Conservation (phyloP, 176 grass and related monocot species). For the Puya raimondii region DNA sequence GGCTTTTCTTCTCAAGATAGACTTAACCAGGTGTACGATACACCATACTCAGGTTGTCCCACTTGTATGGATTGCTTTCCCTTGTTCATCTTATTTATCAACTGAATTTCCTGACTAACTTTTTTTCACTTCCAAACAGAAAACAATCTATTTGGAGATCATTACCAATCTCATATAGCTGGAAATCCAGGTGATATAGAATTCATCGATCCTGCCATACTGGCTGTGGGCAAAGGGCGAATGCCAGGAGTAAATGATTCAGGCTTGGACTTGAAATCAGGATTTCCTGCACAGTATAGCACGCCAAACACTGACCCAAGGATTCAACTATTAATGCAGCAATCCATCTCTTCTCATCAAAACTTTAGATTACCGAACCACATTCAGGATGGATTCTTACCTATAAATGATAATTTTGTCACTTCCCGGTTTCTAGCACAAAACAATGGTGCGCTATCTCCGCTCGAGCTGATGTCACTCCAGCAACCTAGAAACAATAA, state of each 20-base stretch:
- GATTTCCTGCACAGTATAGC: conserved; percentile 37
- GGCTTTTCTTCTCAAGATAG: conserved; percentile 47
- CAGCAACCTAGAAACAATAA: conserved; percentile 53
- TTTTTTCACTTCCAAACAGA: conserved; percentile 30
- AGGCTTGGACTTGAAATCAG: conserved; percentile 38
- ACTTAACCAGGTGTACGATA: conserved; percentile 37
- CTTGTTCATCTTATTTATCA: conserved; percentile 13
- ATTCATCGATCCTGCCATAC: conserved; percentile 87
- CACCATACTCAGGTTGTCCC: conserved; percentile 34
- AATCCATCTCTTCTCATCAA: conserved; percentile 52
- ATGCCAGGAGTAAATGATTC: conserved; percentile 57
- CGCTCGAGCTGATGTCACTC: conserved; percentile 35
- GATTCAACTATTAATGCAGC: conserved; percentile 62
- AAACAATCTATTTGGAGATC: conserved; percentile 35
- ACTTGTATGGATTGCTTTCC: conserved; percentile 4
- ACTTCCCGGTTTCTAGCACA: conserved; percentile 48
- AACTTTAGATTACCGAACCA: conserved; percentile 45
- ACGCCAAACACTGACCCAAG: conserved; percentile 59
- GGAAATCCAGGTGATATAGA: conserved; percentile 59
- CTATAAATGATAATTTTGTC: conserved; percentile 56
- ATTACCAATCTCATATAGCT: conserved; percentile 41
- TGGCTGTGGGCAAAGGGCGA: conserved; percentile 82
- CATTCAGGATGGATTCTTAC: conserved; percentile 38
- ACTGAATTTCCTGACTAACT: conserved; percentile 10
- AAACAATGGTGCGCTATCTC: conserved; percentile 39